Conservation (phyloP, 257 asterid species). For the Primulina huaijiensis region DNA sequence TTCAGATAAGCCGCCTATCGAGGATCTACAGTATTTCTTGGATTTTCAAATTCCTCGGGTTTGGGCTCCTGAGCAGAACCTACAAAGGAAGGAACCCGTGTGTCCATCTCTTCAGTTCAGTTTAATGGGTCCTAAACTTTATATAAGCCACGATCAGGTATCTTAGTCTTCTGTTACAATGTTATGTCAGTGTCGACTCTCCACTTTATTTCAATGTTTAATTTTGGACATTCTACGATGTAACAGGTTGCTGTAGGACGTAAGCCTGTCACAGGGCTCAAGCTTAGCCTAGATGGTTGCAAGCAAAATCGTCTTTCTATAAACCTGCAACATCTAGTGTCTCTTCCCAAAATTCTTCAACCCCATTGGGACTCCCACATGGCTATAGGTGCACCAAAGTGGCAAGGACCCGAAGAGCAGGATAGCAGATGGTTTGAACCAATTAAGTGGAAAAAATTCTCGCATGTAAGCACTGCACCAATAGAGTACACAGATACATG, state of each 20-base stretch:
- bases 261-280: constrained; percentile 92
- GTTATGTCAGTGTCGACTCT: constrained; percentile 1
- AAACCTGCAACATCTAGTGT: constrained; percentile 82
- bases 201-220: background rate
- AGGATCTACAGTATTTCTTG: constrained; percentile 95
- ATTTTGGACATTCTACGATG: constrained; percentile 5
- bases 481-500: constrained; percentile 81
- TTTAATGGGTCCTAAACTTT: constrained; percentile 98
- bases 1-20: constrained; percentile 98
- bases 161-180: constrained; percentile 1
- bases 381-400: constrained; percentile 95
- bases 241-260: constrained; percentile 95
- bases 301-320: constrained; percentile 89
- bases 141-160: constrained; percentile 97
- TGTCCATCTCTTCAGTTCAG: constrained; percentile 90
- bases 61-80: constrained; percentile 98
- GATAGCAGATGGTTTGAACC: constrained; percentile 99
- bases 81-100: constrained; percentile 92
- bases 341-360: constrained; percentile 93
- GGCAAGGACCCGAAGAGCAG: constrained; percentile 99
- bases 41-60: constrained; percentile 90
- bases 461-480: constrained; percentile 96
- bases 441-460: constrained; percentile 91
- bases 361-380: constrained; percentile 97
- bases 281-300: constrained; percentile 84